Conservation (phyloP, 1,139 yeast species). For the Hyphopichia burtonii region DNA sequence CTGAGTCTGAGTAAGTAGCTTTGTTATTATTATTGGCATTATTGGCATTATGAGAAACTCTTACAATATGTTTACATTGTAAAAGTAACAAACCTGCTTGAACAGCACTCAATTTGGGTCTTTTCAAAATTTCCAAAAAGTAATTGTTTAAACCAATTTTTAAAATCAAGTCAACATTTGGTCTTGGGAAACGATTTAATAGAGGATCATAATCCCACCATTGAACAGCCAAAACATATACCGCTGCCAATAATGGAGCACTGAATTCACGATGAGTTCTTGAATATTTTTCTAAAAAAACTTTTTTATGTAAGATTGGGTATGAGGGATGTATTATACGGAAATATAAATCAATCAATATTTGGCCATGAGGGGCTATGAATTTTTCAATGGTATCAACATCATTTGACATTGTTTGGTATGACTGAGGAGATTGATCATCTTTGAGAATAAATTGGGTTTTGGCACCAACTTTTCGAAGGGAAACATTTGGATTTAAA, state of each 20-base stretch:
- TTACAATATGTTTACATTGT: conserved; percentile 56
- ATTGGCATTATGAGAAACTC: conserved; percentile 10
- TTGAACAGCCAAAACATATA: conserved; percentile 70
- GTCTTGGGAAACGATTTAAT: conserved; percentile 62
- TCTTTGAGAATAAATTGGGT: conserved; percentile 70
- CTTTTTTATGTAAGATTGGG: conserved; percentile 75
- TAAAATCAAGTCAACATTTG: conserved; percentile 51
- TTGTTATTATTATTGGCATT: conserved; percentile 7
- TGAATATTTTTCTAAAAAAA: conserved; percentile 71
- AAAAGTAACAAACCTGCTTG: conserved; percentile 72
- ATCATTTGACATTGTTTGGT: conserved; percentile 61
- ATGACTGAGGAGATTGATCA: conserved; percentile 66
- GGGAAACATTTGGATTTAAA: conserved; percentile 53
- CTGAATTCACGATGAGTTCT: conserved; percentile 76
- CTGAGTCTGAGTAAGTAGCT: conserved; percentile 31
- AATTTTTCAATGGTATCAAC: conserved; percentile 71
- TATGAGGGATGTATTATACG: conserved; percentile 76
- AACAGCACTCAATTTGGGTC: conserved; percentile 77
- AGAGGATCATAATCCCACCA: conserved; percentile 86
- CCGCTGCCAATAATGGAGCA: conserved; percentile 75
- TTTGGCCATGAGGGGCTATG: conserved; percentile 76
- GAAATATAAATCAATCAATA: conserved; percentile 67
- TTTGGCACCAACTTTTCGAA: conserved; percentile 64
- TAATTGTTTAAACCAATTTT: conserved; percentile 57
- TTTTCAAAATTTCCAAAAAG: conserved; percentile 63